Evolutionary conservation across 768 basidiomycete species (phyloP).

Genomic region (Xanthoconium purpureum): DNA sequence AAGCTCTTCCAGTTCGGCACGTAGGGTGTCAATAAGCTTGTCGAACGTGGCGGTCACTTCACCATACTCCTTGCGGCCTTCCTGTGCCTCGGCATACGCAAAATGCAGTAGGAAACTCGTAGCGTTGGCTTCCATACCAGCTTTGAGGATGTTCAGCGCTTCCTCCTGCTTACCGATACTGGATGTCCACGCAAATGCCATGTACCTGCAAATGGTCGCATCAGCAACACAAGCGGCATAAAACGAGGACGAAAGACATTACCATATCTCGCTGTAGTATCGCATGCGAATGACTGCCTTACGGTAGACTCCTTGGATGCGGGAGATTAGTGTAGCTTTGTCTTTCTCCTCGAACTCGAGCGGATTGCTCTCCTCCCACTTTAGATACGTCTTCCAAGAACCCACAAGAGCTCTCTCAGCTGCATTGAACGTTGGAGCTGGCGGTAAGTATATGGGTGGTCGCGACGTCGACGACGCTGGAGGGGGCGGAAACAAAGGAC

Average conservation of each 20-base stretch:
- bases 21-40: conserved; percentile 65
- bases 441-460: conserved; percentile 57
- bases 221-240: conserved; percentile 6
- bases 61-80: conserved; percentile 57
- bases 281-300: conserved; percentile 91
- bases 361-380: conserved; percentile 95
- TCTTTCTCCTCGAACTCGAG: conserved; percentile 89
- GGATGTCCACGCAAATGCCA: conserved; percentile 83
- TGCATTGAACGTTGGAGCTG: conserved; percentile 67
- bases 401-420: conserved; percentile 74
- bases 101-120: conserved; percentile 88
- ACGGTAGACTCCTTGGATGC: conserved; percentile 80
- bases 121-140: conserved; percentile 86
- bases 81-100: conserved; percentile 75
- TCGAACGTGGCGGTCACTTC: conserved; percentile 74
- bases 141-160: conserved; percentile 72
- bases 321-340: conserved; percentile 54
- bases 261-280: conserved; percentile 96
- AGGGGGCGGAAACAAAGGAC: conserved; percentile 54
- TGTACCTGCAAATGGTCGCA: conserved; percentile 59
- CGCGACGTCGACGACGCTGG: conserved; percentile 41
- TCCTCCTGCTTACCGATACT: conserved; percentile 78
- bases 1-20: conserved; percentile 57
- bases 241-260: conserved; percentile 15
- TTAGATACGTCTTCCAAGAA: conserved; percentile 88